Percentiles rank a stretch among this genome's conserved stretches.
These are phyloP conservation scores for Albugo candida DNA, from an alignment of 352 stramenopile genomes.

Conservation along the genomic window DNA sequence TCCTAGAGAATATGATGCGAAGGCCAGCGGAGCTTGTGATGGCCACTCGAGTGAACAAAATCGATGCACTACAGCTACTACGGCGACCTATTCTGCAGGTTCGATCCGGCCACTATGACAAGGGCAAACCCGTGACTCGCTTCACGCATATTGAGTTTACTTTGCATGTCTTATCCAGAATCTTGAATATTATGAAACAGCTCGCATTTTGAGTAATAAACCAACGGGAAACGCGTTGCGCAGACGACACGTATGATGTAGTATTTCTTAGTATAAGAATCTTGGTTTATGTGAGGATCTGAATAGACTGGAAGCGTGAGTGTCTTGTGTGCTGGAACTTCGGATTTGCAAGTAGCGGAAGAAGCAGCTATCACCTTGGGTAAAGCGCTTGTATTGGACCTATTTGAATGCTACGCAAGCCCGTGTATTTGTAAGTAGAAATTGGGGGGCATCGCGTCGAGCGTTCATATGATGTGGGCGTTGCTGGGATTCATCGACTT, in stretches of 20 bases:
- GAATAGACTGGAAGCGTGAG: constrained; percentile 14
- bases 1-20: constrained; percentile 80
- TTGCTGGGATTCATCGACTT: constrained; percentile 87
- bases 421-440: constrained; percentile 22
- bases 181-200: constrained; percentile 40
- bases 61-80: background rate
- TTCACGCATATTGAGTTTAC: constrained; percentile 5
- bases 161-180: constrained; percentile 4
- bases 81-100: background rate
- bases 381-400: constrained; percentile 4
- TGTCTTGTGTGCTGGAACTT: constrained; percentile 90
- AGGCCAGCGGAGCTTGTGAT: constrained; percentile 42
- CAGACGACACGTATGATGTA: background rate
- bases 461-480: constrained; percentile 84
- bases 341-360: constrained; percentile 90
- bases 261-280: too few species aligned
- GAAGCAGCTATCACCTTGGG: constrained; percentile 87
- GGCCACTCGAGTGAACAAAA: constrained; percentile 47
- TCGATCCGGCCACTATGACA: background rate
- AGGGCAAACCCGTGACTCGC: background rate
- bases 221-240: background rate
- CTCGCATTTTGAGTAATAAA: constrained; percentile 30
- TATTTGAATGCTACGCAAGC: background rate
- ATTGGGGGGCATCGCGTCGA: constrained; percentile 70
- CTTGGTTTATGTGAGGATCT: background rate